Base-by-base conservation (phyloP, 352 stramenopile species). In the Globisporangium orthogonon region DNA sequence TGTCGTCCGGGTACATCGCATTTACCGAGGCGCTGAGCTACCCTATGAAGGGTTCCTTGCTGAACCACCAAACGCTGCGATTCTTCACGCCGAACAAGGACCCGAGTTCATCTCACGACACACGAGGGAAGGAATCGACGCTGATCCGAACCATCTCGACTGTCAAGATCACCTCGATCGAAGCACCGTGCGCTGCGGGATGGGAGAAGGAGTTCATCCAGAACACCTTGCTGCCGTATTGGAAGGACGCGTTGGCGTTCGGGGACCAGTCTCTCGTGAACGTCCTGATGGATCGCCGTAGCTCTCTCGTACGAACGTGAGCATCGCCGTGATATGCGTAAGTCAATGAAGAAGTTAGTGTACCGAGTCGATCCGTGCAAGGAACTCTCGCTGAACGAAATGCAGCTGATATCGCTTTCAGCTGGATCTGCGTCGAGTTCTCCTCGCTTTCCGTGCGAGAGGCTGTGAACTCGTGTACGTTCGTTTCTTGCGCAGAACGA, bases 71-170 rank as follows among this genome's bases (percentile, higher is more conserved):
- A 7, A 40, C 28, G 11, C 47, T 23, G 51, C 18, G 4, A 6
- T 13, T 56, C 11, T 43, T 56, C 37, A 40, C 51, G 7, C 18
- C 45, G 14, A n/a, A 1, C 10, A 10, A 45, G 10, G 10, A 47
- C 18, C 1, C n/a, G 10, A 29, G n/a, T 17, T 11, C 43, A 17
- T 29, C n/a, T 13, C 7, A 3, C n/a, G 44, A 10, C 17, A n/a
- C 15, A 9, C 17, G 28, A 18, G n/a, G 6, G 10, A 18, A 17
- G 44, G 18, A 30, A 7, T 31, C 44, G n/a, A 56, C 51, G 28
- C 37, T 49, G 11, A 29, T 56, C 14, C 51, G 45, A 14, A 56
- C 13, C 4, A 40, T 40, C 51, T 40, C 39, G 39, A 56, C 37
- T 28, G 7, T 56, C 51, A 18, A 18, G 6, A n/a, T 47, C 41